Conservation (phyloP, 768 basidiomycete species). For the Boletus subcaerulescens region DNA sequence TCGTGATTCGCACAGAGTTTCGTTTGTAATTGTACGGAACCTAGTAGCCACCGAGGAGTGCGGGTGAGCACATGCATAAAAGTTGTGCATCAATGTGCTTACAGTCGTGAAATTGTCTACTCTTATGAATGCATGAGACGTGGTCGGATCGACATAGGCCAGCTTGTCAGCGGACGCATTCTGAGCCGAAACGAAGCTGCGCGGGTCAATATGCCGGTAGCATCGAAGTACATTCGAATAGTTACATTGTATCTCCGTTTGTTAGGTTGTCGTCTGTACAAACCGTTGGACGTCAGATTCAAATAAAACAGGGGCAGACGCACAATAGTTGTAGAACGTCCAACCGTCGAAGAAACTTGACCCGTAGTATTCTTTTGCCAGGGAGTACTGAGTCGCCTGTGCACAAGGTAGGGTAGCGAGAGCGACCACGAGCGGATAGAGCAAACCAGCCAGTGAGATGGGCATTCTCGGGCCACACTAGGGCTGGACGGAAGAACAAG, state of each 20-base stretch:
- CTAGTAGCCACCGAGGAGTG: conserved; percentile 12
- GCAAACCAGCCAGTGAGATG: neutral
- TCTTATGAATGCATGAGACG: conserved; percentile 72
- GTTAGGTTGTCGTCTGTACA: conserved; percentile 64
- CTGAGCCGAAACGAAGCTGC: conserved; percentile 46
- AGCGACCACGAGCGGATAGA: conserved; percentile 5
- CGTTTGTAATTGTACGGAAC: conserved; percentile 51
- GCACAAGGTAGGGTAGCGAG: conserved; percentile 7
- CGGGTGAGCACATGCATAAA: neutral
- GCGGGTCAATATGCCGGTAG: conserved; percentile 2
- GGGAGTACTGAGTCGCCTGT: conserved; percentile 42
- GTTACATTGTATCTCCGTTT: conserved; percentile 57
- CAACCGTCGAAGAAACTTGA: conserved; percentile 65
- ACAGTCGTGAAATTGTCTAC: conserved; percentile 69
- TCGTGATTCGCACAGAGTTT: conserved; percentile 64
- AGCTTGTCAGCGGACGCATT: conserved; percentile 48
- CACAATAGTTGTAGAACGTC: conserved; percentile 61
- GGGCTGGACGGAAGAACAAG: neutral
- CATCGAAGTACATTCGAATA: neutral
- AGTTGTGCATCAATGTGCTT: conserved; percentile 6
- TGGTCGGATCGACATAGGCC: conserved; percentile 57
- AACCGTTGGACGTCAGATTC: neutral
- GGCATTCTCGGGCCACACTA: conserved; percentile 7
- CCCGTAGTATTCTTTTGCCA: conserved; percentile 58
- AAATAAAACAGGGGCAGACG: conserved; percentile 17